Percentiles rank a stretch among this genome's conserved stretches.
Evolutionary conservation across 202 grass and related monocot genomes (phyloP).

Genomic region (Elaeis oleifera): DNA sequence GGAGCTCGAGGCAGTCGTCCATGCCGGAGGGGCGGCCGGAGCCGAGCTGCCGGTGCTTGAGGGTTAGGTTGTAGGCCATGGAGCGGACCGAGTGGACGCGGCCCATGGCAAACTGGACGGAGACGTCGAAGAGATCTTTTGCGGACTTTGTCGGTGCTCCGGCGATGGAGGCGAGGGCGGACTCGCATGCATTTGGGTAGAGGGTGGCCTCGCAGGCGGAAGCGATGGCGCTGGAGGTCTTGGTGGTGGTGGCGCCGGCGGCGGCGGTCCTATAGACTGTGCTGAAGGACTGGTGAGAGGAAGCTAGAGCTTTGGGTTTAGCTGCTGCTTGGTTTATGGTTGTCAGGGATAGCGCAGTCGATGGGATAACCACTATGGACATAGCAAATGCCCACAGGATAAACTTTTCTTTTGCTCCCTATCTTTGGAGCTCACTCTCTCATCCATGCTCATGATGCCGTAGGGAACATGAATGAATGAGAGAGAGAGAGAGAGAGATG

Average conservation of each 20-base stretch:
- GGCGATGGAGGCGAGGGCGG: constrained; percentile 34
- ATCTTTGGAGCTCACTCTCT: not conserved
- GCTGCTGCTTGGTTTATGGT: not conserved
- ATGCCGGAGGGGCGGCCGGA: constrained; percentile 15
- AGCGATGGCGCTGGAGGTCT: not conserved
- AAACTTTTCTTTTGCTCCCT: not conserved
- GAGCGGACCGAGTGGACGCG: constrained; percentile 32
- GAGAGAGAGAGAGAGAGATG: not conserved
- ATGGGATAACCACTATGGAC: not conserved
- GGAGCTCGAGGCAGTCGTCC: constrained; percentile 55
- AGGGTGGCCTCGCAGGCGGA: constrained; percentile 38
- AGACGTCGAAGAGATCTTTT: constrained; percentile 41
- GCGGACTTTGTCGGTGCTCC: not conserved
- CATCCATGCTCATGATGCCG: not conserved
- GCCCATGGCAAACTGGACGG: constrained; percentile 60
- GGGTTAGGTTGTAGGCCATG: constrained; percentile 48
- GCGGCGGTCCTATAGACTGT: not conserved
- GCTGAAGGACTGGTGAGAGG: too few relatives aligned
- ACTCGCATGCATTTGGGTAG: constrained; percentile 47
- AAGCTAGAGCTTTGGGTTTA: not conserved
- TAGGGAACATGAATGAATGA: not conserved
- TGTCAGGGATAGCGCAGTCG: not conserved
- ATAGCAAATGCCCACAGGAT: not conserved
- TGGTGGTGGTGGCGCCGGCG: not conserved
- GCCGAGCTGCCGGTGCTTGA: not conserved